A percentile compares a stretch with the other conserved stretches of the same genome.
These are phyloP conservation scores for Candida smagusa DNA, from an alignment of 1,139 yeast species.

Conservation along the genomic window DNA sequence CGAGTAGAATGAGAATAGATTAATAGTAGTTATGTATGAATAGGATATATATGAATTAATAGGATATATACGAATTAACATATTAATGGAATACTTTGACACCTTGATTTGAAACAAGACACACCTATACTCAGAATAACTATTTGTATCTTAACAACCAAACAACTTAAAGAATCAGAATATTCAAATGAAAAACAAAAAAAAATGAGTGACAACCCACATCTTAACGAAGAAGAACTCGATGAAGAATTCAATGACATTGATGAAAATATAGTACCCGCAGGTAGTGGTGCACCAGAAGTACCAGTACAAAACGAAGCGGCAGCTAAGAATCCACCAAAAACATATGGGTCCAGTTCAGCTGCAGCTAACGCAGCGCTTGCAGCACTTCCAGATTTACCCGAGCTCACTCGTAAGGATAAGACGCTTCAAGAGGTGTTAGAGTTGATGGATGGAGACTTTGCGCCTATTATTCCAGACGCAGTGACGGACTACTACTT, in stretches of 20 bases:
- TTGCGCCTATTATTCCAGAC: slow-evolving; percentile 95
- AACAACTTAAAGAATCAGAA: neutral
- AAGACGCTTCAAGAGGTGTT: slow-evolving; percentile 83
- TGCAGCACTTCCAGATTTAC: slow-evolving; percentile 46
- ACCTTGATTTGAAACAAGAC: too few relatives aligned
- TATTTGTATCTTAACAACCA: too few relatives aligned
- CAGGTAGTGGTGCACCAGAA: neutral
- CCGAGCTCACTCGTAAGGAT: slow-evolving; percentile 77
- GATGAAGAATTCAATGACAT: slow-evolving; percentile 19
- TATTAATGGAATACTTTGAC: too few relatives aligned
- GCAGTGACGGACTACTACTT: slow-evolving; percentile 95
- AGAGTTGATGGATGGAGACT: slow-evolving; percentile 81
- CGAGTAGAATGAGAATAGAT: too few relatives aligned
- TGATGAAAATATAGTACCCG: slow-evolving; percentile 11
- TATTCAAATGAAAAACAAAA: neutral
- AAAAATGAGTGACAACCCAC: neutral
- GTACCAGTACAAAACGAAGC: slow-evolving; percentile 1
- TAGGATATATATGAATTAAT: too few relatives aligned
- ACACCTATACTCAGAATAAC: too few relatives aligned
- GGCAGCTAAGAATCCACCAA: neutral
- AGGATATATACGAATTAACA: too few relatives aligned
- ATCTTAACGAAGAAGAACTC: slow-evolving; percentile 27
- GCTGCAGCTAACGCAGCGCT: slow-evolving; percentile 8
- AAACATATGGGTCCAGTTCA: slow-evolving; percentile 1
- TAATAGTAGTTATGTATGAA: too few relatives aligned